Evolutionary conservation across 179 eudicot genomes (phyloP).

Genomic region (Beta macrorhiza): DNA sequence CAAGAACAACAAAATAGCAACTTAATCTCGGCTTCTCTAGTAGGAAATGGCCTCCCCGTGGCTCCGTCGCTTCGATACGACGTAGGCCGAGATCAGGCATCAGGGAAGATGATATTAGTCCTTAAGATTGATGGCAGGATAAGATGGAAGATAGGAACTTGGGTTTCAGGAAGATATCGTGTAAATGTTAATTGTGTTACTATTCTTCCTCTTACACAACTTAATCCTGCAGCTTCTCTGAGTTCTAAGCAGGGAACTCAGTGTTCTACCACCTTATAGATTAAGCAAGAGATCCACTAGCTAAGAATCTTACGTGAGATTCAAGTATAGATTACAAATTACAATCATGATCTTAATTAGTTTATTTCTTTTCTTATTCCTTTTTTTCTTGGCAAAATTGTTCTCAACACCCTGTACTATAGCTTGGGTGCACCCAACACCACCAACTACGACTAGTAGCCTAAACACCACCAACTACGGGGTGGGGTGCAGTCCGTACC

Average conservation of each 20-base stretch:
- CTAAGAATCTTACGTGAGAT: background rate
- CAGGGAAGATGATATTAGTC: conserved; percentile 52
- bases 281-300: background rate
- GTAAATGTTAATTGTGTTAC: conserved; percentile 64
- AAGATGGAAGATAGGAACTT: conserved; percentile 81
- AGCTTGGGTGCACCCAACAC: too few relatives aligned
- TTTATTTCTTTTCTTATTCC: too few relatives aligned
- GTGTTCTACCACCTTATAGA: conserved; percentile 72
- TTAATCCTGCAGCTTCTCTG: conserved; percentile 45
- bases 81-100: conserved; percentile 57
- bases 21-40: conserved; percentile 51
- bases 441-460: too few relatives aligned
- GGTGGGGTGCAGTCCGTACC: too few relatives aligned
- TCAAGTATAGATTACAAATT: conserved; percentile 2
- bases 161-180: conserved; percentile 81
- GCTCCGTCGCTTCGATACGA: conserved; percentile 67
- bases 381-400: too few relatives aligned
- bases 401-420: too few relatives aligned
- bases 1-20: conserved; percentile 71
- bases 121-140: conserved; percentile 58
- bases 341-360: too few relatives aligned
- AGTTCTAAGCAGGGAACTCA: conserved; percentile 59
- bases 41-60: conserved; percentile 58
- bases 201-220: conserved; percentile 54
- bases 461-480: too few relatives aligned